Conservation (phyloP, 106 monocot species). For the Gastrodia elata region DNA sequence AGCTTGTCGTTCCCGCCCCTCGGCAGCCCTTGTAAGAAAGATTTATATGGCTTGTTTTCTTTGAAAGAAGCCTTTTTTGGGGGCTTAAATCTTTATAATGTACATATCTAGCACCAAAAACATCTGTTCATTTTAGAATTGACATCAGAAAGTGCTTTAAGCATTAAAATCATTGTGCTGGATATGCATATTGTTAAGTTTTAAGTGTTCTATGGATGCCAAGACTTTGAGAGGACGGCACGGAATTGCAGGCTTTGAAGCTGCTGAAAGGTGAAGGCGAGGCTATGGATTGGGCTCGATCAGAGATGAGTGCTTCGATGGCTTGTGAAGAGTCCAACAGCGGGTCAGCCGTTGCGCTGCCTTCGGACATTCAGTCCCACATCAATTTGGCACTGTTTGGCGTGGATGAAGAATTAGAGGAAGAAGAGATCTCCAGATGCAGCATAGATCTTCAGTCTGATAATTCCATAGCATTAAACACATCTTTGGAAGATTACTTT, state of each 20-base stretch:
- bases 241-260: constrained; percentile 44
- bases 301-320: constrained; percentile 21
- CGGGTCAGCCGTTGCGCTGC: constrained; percentile 14
- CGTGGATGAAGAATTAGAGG: constrained; percentile 39
- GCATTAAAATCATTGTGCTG: too few relatives aligned
- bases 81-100: neutral
- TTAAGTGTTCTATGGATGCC: too few relatives aligned
- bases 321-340: constrained; percentile 33
- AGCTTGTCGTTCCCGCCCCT: constrained; percentile 51
- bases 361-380: constrained; percentile 45
- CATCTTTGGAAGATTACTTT: constrained; percentile 64
- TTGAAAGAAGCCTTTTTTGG: neutral
- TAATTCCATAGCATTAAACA: constrained; percentile 32
- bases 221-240: too few relatives aligned
- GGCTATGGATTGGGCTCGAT: constrained; percentile 40
- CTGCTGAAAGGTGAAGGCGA: constrained; percentile 56
- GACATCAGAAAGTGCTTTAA: too few relatives aligned
- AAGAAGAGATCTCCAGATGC: constrained; percentile 44
- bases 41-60: neutral
- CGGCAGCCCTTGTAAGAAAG: constrained; percentile 43
- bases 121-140: too few relatives aligned
- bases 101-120: too few relatives aligned
- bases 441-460: constrained; percentile 31
- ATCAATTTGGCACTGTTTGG: constrained; percentile 70
- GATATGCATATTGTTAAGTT: too few relatives aligned